Base-by-base conservation (phyloP, 2,329 filamentous ascomycete genomes). In the Sporothrix euskadiensis region DNA sequence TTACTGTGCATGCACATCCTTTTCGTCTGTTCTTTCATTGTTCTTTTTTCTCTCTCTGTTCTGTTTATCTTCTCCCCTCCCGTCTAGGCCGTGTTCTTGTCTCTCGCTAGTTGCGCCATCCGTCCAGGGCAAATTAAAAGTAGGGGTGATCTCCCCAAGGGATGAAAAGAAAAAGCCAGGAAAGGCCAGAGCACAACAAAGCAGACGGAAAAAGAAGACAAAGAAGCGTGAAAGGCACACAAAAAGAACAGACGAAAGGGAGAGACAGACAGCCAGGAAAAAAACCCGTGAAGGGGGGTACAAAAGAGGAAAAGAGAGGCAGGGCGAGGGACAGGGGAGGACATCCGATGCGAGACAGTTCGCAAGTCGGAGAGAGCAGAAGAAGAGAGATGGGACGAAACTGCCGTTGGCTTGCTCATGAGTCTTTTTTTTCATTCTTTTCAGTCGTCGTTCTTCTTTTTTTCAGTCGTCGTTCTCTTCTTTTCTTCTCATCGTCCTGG, bases 301-400 rank as follows among this genome's bases (percentile, higher is more conserved):
- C 68, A 70, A 44, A 57, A 54, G 65, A 69, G 47, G 65, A 69
- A 69, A 69, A 52, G 66, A 69, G 49, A 68, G 63, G 44, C 63
- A 49, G 39, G 61, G n/a, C 61, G n/a, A 35, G n/a, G 59, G 19
- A 26, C 59, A 63, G 59, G 39, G 39, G 19, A 41, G 59, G 16
- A 35, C 59, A 56, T 56, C 52, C 35, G 35, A 63, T 44, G 59
- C 32, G 59, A 63, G 59, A 63, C 59, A 39, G 39, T 8, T 39
- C 30, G 12, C 35, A 1, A 26, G 14, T 30, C 65, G 30, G 44
- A 68, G 7, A 52, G 44, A 35, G 26, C 26, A 49, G 52, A 56
- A 26, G 12, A 8, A 52, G 19, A 3, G 12, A 68, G 44, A 35
- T 68, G 65, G 63, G 65, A 68, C 22, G 22, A 47, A 35, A 47